phyloP scores from a whole-genome alignment of 2,329 filamentous ascomycete species.

The Microascus cirrosus region DNA sequence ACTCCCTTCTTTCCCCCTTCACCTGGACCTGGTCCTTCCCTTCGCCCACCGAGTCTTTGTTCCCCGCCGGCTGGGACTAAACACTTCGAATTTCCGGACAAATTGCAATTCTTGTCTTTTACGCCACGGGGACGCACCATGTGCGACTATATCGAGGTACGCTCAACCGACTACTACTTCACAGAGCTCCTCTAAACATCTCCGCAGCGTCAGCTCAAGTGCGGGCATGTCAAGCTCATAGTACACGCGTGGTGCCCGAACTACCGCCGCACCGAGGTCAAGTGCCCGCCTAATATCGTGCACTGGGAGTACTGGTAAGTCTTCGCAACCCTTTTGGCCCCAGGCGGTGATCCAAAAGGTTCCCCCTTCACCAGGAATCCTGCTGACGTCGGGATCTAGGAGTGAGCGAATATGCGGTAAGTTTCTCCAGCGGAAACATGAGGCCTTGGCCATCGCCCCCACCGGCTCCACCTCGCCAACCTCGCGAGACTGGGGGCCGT shows the following conservation, averaged over 20 bases:
- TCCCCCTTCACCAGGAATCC: background rate
- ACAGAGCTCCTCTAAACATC: background rate
- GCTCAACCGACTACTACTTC: background rate
- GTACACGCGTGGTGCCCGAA: slow-evolving; percentile 5
- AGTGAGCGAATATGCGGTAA: slow-evolving; percentile 4
- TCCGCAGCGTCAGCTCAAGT: slow-evolving; percentile 2
- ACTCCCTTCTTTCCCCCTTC: too few species aligned
- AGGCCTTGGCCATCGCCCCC: background rate
- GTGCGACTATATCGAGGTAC: slow-evolving; percentile 6
- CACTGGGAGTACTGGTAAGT: slow-evolving; percentile 5
- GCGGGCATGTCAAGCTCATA: slow-evolving; percentile 6
- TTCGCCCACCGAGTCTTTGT: too few species aligned
- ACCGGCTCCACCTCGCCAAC: slow-evolving; percentile 6
- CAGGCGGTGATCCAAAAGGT: background rate
- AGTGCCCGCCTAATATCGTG: slow-evolving; percentile 5
- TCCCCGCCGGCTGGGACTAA: too few species aligned
- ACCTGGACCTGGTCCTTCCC: too few species aligned
- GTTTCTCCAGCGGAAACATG: background rate
- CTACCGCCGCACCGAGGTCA: slow-evolving; percentile 4
- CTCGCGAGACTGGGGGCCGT: background rate
- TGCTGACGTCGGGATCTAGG: background rate
- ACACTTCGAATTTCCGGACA: too few species aligned
- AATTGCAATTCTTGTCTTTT: too few species aligned
- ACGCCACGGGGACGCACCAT: background rate
- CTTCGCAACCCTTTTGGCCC: background rate